These are phyloP conservation scores for Tolypocladium paradoxum DNA, from an alignment of 2,329 filamentous ascomycete genomes.

Conservation along the genomic window DNA sequence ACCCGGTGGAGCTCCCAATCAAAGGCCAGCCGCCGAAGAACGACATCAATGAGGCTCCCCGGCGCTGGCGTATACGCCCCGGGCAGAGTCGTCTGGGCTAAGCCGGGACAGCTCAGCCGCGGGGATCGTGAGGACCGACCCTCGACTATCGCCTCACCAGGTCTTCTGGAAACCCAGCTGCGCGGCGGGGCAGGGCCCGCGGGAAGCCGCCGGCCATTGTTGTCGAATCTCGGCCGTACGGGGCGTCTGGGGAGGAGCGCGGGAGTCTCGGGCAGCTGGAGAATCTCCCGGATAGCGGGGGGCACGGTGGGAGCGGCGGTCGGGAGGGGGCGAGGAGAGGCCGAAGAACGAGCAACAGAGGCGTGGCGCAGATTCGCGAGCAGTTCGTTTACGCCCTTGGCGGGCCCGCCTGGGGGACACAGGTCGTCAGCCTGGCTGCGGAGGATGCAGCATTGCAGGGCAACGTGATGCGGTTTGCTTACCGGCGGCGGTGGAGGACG, in stretches of 20 bases:
- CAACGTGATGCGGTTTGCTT: slow-evolving; percentile 5
- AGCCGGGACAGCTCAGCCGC: slow-evolving; percentile 9
- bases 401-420: slow-evolving; percentile 16
- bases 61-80: slow-evolving; percentile 30
- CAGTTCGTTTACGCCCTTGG: slow-evolving; percentile 45
- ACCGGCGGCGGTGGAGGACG: slow-evolving; percentile 16
- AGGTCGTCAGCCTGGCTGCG: neutral
- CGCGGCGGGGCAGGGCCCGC: slow-evolving; percentile 48
- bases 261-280: slow-evolving; percentile 48
- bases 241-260: slow-evolving; percentile 36
- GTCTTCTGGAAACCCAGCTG: slow-evolving; percentile 36
- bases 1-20: slow-evolving; percentile 45
- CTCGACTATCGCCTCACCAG: slow-evolving; percentile 6
- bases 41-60: slow-evolving; percentile 40
- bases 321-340: slow-evolving; percentile 15
- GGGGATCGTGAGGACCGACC: slow-evolving; percentile 6
- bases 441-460: neutral
- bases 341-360: slow-evolving; percentile 16
- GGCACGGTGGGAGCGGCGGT: slow-evolving; percentile 42
- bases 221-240: slow-evolving; percentile 30
- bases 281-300: slow-evolving; percentile 45
- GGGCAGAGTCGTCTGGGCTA: slow-evolving; percentile 26
- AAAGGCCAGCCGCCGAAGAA: slow-evolving; percentile 36
- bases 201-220: slow-evolving; percentile 38
- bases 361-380: slow-evolving; percentile 45